Percentiles rank a stretch among this genome's conserved stretches.
Evolutionary conservation across 2,329 filamentous ascomycete species (phyloP).

Genomic region (Claviceps sorghi): DNA sequence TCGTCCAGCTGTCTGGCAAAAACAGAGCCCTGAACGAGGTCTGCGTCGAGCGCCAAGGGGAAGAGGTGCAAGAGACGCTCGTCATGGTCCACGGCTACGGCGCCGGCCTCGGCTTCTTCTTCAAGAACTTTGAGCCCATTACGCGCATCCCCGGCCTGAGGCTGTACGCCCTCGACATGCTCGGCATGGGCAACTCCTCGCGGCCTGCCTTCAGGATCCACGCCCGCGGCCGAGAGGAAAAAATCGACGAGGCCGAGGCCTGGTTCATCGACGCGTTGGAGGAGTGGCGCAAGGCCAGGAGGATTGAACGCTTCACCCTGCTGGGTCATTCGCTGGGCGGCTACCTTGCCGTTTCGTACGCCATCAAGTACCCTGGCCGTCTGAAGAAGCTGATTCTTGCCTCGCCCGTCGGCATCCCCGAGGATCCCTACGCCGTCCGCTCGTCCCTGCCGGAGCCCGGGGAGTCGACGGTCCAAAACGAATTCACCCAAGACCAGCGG

Average conservation of each 20-base stretch:
- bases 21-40: constrained; percentile 86
- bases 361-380: constrained; percentile 86
- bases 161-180: constrained; percentile 83
- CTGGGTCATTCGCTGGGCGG: constrained; percentile 88
- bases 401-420: constrained; percentile 85
- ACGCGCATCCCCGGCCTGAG: constrained; percentile 70
- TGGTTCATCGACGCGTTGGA: constrained; percentile 96
- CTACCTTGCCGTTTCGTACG: constrained; percentile 89
- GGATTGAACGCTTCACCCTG: constrained; percentile 85
- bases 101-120: constrained; percentile 92
- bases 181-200: constrained; percentile 84
- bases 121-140: constrained; percentile 89
- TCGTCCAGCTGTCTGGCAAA: constrained; percentile 74
- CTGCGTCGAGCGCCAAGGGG: constrained; percentile 69
- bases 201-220: constrained; percentile 73
- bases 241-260: constrained; percentile 76
- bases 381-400: constrained; percentile 93
- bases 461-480: constrained; percentile 58
- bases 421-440: constrained; percentile 78
- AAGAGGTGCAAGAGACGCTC: constrained; percentile 67
- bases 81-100: constrained; percentile 97
- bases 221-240: constrained; percentile 64
- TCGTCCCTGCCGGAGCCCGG: constrained; percentile 65
- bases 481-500: constrained; percentile 64
- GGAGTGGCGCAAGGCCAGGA: constrained; percentile 80